Base-by-base conservation (phyloP, 163 green algal species). In the Trebouxiophyceae sp. region DNA sequence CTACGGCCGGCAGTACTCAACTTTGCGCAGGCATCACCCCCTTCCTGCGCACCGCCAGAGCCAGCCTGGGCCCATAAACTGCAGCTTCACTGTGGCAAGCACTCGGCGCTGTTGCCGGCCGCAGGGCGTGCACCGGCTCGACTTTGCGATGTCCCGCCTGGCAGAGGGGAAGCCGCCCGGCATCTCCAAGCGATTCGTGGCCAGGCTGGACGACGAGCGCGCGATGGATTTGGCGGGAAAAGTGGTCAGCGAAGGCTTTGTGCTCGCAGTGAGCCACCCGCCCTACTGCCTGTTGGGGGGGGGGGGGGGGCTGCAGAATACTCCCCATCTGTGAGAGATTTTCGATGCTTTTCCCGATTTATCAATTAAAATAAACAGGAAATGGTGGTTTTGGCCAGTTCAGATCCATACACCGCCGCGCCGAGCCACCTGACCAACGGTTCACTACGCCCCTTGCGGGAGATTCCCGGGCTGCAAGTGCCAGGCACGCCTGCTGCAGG, bases 121-220 rank as follows among this genome's bases (percentile, higher is more conserved):
- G 39, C 85, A 95, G 86, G 55, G 64, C 23, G 54, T 92, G 24
- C 89, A 96, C 71, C 64, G 72, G 2, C 58, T 86, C 30, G 86
- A 95, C 32, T 83, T 95, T 12, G 69, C 60, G 34, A 85, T 96
- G 30, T 86, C 72, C 0, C 78, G 89, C 2, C 76, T 77, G 5
- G 84, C 87, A 7, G 87, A 95, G 68, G 89, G 89, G 34, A 89
- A 85, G 66, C 39, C 39, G 12, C 12, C 19, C 12, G 39, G 39
- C 39, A 72, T 74, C 5, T 83, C 83, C 45, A 81, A 75, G 26
- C 79, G 78, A 0, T 95, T 96, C 74, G 84, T 96, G 31, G 87
- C 79, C 4, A 58, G 78, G 39, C 89, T 96, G 77, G 87, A 77
- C 6, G 89, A 96, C 60, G 89, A 96, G 57, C 87, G 86, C 54